phyloP scores from a whole-genome alignment of 1,139 yeast species.

The Hemisphaericaspora subhashii region DNA sequence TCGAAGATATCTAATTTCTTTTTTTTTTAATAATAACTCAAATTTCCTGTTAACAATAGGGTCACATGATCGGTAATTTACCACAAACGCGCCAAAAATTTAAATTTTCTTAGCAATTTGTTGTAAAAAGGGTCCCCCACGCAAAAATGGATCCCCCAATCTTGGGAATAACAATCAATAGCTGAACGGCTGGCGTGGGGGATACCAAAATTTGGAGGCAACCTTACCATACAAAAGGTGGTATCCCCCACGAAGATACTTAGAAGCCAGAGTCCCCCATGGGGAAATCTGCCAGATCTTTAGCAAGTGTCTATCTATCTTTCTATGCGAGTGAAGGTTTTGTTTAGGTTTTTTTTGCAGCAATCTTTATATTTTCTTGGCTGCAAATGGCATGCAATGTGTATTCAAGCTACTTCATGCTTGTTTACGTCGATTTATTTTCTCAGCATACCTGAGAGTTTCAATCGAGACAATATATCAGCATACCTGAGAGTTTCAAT shows the following conservation, averaged over 20 bases:
- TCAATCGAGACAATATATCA: too few species aligned
- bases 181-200: constrained; percentile 7
- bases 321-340: background rate
- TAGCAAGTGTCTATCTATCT: too few species aligned
- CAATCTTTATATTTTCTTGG: background rate
- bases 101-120: background rate
- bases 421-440: too few species aligned
- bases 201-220: background rate
- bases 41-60: too few species aligned
- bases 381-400: background rate
- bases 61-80: background rate
- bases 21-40: too few species aligned
- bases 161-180: too few species aligned
- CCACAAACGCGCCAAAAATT: background rate
- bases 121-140: constrained; percentile 5
- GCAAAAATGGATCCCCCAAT: constrained; percentile 3
- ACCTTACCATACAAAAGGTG: too few species aligned
- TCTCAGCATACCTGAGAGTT: too few species aligned
- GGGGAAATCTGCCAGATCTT: too few species aligned
- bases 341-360: background rate
- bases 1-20: background rate
- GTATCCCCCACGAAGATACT: too few species aligned
- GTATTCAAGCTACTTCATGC: background rate
- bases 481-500: too few species aligned
- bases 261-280: too few species aligned